A percentile compares a stretch with the other conserved stretches of the same genome.
Evolutionary conservation across 768 basidiomycete species (phyloP).

Genomic region (Russula dissimulans): DNA sequence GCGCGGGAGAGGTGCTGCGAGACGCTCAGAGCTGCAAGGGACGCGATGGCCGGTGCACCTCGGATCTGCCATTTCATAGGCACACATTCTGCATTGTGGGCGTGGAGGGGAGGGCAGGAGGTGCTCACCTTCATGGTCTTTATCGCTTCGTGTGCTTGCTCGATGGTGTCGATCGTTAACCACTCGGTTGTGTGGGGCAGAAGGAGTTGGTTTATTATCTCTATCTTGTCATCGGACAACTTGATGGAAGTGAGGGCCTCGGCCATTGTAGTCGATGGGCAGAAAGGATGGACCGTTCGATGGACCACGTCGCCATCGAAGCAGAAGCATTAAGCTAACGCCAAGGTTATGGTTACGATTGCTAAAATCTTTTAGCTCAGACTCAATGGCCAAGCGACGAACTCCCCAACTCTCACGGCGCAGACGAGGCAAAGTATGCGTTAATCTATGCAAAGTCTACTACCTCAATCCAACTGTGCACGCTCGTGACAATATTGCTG

Average conservation of each 20-base stretch:
- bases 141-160: slow-evolving; percentile 89
- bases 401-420: no score
- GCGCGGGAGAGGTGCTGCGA: slow-evolving; percentile 53
- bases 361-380: no score
- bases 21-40: slow-evolving; percentile 77
- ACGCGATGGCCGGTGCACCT: slow-evolving; percentile 92
- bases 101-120: neutral
- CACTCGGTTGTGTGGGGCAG: slow-evolving; percentile 68
- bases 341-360: slow-evolving; percentile 4
- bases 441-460: no score
- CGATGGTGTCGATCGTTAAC: slow-evolving; percentile 55
- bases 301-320: neutral
- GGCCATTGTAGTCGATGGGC: slow-evolving; percentile 4
- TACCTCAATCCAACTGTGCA: no score
- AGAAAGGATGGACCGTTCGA: no score
- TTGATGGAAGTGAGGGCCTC: slow-evolving; percentile 32
- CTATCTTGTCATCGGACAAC: slow-evolving; percentile 43
- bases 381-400: no score
- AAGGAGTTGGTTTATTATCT: slow-evolving; percentile 87
- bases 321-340: neutral
- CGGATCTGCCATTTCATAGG: slow-evolving; percentile 44
- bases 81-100: neutral
- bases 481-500: no score
- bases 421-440: no score
- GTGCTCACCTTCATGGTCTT: slow-evolving; percentile 81